Conservation (phyloP, 306 rosid species). For the Quercus suber region DNA sequence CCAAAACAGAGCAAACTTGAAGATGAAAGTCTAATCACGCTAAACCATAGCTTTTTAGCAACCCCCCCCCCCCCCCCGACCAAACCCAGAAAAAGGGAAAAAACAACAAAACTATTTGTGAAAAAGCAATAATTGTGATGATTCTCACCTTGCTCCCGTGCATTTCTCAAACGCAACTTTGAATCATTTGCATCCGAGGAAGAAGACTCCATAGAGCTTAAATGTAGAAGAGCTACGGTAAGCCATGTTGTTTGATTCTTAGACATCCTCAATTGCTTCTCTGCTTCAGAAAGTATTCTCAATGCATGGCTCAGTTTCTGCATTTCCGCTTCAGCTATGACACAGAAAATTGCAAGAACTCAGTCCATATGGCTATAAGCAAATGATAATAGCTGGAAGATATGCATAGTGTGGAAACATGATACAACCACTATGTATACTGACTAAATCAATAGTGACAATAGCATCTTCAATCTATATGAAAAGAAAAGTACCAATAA, state of each 20-base stretch:
- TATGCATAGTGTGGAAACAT: constrained; percentile 2
- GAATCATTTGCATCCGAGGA: constrained; percentile 41
- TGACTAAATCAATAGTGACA: background rate
- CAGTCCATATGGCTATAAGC: constrained; percentile 9
- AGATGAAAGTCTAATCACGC: background rate
- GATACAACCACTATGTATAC: constrained; percentile 1
- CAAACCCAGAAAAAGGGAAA: background rate
- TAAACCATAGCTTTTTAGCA: background rate
- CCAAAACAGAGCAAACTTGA: constrained; percentile 22
- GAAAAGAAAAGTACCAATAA: too few species aligned
- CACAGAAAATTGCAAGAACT: constrained; percentile 16
- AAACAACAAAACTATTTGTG: background rate
- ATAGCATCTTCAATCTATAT: too few species aligned
- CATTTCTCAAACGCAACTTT: constrained; percentile 39
- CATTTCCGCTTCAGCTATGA: constrained; percentile 61
- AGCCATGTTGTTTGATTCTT: constrained; percentile 89
- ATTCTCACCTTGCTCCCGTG: constrained; percentile 36
- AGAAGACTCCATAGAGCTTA: constrained; percentile 55
- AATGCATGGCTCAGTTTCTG: constrained; percentile 70
- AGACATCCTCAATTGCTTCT: constrained; percentile 74
- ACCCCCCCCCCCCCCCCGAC: background rate
- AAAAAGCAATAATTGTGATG: background rate
- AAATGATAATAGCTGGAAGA: constrained; percentile 17
- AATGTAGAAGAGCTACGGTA: constrained; percentile 78
- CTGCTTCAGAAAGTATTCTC: constrained; percentile 71